phyloP scores from a whole-genome alignment of 176 grass and related monocot genomes.

The Coix lacrymajobi region DNA sequence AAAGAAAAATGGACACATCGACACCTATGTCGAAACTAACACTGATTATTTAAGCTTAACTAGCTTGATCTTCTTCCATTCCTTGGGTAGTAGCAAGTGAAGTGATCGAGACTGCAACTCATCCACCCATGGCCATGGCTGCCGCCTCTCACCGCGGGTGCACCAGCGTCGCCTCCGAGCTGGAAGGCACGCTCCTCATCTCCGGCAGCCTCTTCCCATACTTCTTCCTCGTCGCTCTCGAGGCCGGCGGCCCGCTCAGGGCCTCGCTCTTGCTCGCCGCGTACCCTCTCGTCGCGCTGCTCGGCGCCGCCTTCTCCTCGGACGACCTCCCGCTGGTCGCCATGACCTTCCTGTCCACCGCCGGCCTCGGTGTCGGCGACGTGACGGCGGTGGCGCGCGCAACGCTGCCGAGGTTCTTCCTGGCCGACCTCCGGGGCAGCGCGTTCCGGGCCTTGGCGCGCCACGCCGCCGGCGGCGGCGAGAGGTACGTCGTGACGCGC shows the following conservation, averaged over 20 bases:
- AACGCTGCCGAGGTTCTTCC: slow-evolving; percentile 57
- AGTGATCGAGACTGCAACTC: neutral
- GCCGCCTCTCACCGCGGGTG: neutral
- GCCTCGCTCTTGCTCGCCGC: slow-evolving; percentile 23
- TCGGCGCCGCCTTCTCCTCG: slow-evolving; percentile 8
- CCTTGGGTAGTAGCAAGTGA: neutral
- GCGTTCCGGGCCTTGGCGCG: slow-evolving; percentile 19
- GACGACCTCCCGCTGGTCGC: slow-evolving; percentile 3
- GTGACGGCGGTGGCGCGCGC: slow-evolving; percentile 33
- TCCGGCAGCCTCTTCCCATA: slow-evolving; percentile 49
- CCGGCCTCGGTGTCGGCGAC: slow-evolving; percentile 20
- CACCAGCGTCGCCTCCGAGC: slow-evolving; percentile 36
- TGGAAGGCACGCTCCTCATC: slow-evolving; percentile 55
- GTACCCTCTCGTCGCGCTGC: slow-evolving; percentile 31
- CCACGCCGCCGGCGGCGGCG: neutral
- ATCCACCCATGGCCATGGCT: neutral
- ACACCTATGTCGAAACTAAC: neutral
- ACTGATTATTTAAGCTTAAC: neutral
- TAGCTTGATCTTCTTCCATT: neutral
- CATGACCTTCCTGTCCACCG: slow-evolving; percentile 58
- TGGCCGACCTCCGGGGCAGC: slow-evolving; percentile 26
- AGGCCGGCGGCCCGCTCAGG: slow-evolving; percentile 48
- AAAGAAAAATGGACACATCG: neutral
- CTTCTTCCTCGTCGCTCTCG: slow-evolving; percentile 64
- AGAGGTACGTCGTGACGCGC: slow-evolving; percentile 41